Base-by-base conservation (phyloP, 116 monocot genomes). In the Thalassia testudinum region DNA sequence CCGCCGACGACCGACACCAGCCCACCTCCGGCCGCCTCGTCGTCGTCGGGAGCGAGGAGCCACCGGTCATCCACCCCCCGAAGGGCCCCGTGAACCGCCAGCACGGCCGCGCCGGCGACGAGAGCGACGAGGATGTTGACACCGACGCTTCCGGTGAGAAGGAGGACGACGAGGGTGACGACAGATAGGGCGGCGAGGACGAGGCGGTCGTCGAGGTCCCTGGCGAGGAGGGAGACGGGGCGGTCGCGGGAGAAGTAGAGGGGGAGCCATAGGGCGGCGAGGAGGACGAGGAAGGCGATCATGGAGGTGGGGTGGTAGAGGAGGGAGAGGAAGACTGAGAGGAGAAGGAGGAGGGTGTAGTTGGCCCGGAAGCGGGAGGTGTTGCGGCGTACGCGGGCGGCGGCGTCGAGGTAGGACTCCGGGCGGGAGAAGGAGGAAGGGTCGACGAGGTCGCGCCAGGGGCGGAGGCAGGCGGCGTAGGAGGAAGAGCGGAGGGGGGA, bases 241-340 rank as follows among this genome's bases (percentile, higher is more conserved):
- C 51, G 72, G 55, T 72, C 75, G 40, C 86, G 71, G 44, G 51
- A 69, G 38, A 93, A 84, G 61, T 75, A 93, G 27, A 93, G 71
- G 56, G 73, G 68, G 56, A 87, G 50, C 93, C 93, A 93, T n/a
- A n/a, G n/a, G 20, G 65, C 71, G 44, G 70, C 64, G 66, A 78
- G 78, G 25, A 78, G 52, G 47, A 72, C 80, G 40, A 77, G 56
- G 70, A 78, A 87, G 12, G 66, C 74, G 69, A 87, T 68, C 73
- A 87, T 66, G 50, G 93, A 75, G 42, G 77, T 22, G 12, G 75
- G 73, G 51, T 77, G 74, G 71, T 71, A 86, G 29, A 87, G 55
- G 52, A 87, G 72, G 73, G 72, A 53, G 58, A 75, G 62, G 61
- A 78, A 70, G 66, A 87, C 29, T 53, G 73, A 43, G 27, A 76